Percentiles rank a stretch among this genome's conserved stretches.
These are phyloP conservation scores for Neurospora hispaniola DNA, from an alignment of 495 filamentous ascomycete genomes.

Conservation along the genomic window DNA sequence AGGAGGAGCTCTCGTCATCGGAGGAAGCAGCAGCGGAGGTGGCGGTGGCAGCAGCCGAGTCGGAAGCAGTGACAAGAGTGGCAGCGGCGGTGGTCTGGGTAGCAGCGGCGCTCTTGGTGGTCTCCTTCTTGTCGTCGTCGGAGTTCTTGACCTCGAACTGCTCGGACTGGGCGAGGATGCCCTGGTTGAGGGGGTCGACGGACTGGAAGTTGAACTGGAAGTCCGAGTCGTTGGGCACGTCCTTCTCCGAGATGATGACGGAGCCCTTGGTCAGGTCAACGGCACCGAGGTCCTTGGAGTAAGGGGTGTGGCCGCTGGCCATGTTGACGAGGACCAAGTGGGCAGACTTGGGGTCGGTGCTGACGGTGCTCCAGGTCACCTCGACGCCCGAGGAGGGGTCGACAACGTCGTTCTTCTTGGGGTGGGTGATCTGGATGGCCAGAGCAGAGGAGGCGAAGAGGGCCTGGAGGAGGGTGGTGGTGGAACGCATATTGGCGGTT, in stretches of 20 bases:
- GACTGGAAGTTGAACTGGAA: slow-evolving; percentile 26
- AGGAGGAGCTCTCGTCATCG: neutral
- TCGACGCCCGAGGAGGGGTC: slow-evolving; percentile 13
- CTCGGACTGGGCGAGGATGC: slow-evolving; percentile 22
- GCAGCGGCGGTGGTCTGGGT: slow-evolving; percentile 2
- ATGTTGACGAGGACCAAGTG: slow-evolving; percentile 23
- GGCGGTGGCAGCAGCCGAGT: neutral
- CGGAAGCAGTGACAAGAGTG: neutral
- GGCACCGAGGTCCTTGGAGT: slow-evolving; percentile 19
- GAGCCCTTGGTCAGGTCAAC: slow-evolving; percentile 17
- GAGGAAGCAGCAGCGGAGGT: neutral
- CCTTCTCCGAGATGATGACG: slow-evolving; percentile 6
- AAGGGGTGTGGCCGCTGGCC: slow-evolving; percentile 21
- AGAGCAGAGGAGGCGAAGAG: slow-evolving; percentile 11
- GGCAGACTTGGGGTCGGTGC: slow-evolving; percentile 15
- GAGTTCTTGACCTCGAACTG: slow-evolving; percentile 17
- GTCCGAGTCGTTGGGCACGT: slow-evolving; percentile 9
- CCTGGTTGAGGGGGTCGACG: slow-evolving; percentile 2
- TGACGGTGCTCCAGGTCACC: slow-evolving; percentile 18
- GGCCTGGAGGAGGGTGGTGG: slow-evolving; percentile 8
- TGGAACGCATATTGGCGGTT: slow-evolving; percentile 16
- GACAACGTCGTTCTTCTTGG: slow-evolving; percentile 15
- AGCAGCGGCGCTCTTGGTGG: neutral
- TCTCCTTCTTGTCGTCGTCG: neutral
- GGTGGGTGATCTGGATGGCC: slow-evolving; percentile 19